Evolutionary conservation across 2,329 filamentous ascomycete genomes (phyloP), one percentile per base, ranked within the genome.

Genomic region (Beauveria sp.): DNA sequence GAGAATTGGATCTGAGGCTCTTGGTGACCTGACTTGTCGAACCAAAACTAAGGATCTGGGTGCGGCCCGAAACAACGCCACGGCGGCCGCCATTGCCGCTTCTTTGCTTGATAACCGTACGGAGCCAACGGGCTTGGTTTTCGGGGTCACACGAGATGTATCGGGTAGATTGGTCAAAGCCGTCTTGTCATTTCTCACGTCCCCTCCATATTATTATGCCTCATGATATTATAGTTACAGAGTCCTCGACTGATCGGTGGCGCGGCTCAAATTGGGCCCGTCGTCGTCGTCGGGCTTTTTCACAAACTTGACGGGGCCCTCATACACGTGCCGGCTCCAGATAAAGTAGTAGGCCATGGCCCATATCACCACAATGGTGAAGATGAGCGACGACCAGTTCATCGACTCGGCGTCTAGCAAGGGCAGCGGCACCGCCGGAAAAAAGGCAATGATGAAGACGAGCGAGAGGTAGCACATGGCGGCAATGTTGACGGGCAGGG

Each of bases 371-470:
- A 75, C 71, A 0, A 68, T 70, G 22, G 65, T 66, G 52, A 80
- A 79, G 48, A 82, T 74, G 10, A 80, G 70, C 10, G 73, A 67
- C 31, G 75, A 77, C 79, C 78, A 83, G 67, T 84, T 83, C 74
- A 82, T 81, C 4, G 73, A 75, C 18, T 66, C 66, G 8, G 59
- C 50, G 34, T 38, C n/a, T 1, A 73, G 67, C 3, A 69, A 73
- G 1, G 79, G 74, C 1, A 70, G 64, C 46, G 74, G 69, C 3
- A 66, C 61, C 0, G 71, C 67, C 0, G 81, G 81, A 68, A 80
- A 83, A 64, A 80, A 80, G 54, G 73, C 73, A 65, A 82, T 80
- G 61, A 81, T 72, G 60, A 80, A 75, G 4, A 78, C 73, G 49
- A 80, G 73, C 1, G 73, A 67, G 20, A 79, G 72, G 65, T 78